phyloP scores from a whole-genome alignment of 2,329 filamentous ascomycete species.

The Fusarium sp. region DNA sequence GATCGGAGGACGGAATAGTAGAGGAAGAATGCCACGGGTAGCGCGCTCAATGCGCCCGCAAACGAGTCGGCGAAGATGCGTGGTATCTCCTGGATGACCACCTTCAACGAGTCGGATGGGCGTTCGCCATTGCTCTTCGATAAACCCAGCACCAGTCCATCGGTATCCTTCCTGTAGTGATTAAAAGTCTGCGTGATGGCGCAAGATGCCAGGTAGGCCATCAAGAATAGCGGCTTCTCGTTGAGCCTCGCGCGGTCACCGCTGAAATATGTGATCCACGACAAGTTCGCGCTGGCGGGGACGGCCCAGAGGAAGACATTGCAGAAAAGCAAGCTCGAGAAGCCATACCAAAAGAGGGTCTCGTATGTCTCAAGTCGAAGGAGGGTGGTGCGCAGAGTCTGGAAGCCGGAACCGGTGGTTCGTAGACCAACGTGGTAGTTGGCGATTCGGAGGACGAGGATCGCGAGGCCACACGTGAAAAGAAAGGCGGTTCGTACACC shows the following conservation, averaged over 20 bases:
- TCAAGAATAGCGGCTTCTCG: constrained; percentile 86
- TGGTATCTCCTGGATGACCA: constrained; percentile 55
- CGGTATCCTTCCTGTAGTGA: constrained; percentile 80
- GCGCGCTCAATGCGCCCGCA: constrained; percentile 55
- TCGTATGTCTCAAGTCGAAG: constrained; percentile 72
- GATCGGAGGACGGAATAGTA: constrained; percentile 74
- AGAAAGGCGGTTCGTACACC: constrained; percentile 81
- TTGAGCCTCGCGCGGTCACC: constrained; percentile 83
- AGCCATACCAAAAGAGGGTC: constrained; percentile 79
- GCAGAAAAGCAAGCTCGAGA: constrained; percentile 83
- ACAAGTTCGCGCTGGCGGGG: constrained; percentile 69
- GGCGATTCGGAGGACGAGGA: constrained; percentile 88
- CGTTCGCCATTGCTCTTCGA: constrained; percentile 43
- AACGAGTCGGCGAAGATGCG: constrained; percentile 52
- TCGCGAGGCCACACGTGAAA: constrained; percentile 78
- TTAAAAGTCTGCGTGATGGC: constrained; percentile 75
- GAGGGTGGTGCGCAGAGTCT: constrained; percentile 70
- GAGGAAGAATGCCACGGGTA: constrained; percentile 63
- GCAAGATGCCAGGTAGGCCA: constrained; percentile 75
- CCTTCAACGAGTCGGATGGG: constrained; percentile 48
- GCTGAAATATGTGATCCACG: constrained; percentile 78
- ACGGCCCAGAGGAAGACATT: constrained; percentile 84
- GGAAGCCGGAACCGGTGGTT: constrained; percentile 76
- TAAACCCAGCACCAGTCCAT: constrained; percentile 66
- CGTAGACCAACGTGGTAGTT: constrained; percentile 82